Base-by-base conservation (phyloP, 2,329 filamentous ascomycete species). In the Huntiella moniliformis region DNA sequence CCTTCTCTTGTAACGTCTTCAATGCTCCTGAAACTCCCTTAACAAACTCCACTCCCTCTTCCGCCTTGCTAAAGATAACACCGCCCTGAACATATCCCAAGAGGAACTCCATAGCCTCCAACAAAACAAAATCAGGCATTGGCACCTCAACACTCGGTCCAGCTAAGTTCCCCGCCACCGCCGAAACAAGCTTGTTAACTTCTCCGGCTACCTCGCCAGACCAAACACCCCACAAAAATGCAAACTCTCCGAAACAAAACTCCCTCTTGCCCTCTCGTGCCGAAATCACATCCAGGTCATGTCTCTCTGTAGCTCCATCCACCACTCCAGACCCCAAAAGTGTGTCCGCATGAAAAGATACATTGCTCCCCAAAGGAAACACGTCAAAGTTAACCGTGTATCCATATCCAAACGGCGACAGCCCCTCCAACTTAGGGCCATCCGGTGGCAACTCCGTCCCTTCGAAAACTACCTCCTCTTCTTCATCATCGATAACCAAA, bases 381-480 rank as follows among this genome's bases (percentile, higher is more conserved):
- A 73, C 57, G 39, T 78, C 73, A 51, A 80, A 80, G 53, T 79
- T 68, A 32, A 70, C 66, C 0, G 73, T 71, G 54, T 79, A 79
- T 17, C 67, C 64, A 1, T 71, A 73, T 1, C 75, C 75, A 54
- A 73, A 77, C 1, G 73, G 71, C 0, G 70, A 73, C 5, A 80
- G 59, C 1, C 74, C 73, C 8, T 56, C 52, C n/a, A 79, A 52
- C 38, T 56, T 63, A 38, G 3, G 52, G 51, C 5, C 57, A 53
- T 39, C 48, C 32, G n/a, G 35, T 12, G 31, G 17, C 3, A 18
- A 10, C 7, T 11, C 13, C 10, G 31, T 11, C 5, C 32, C 22
- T 8, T n/a, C 4, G 5, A 22, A n/a, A 7, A 39, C 13, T 5
- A 28, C 5, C 22, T 34, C 32, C 32, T 32, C 35, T n/a, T 39